These are phyloP conservation scores for Metschnikowia kunwiensis DNA, from an alignment of 805 yeast species.

Conservation along the genomic window DNA sequence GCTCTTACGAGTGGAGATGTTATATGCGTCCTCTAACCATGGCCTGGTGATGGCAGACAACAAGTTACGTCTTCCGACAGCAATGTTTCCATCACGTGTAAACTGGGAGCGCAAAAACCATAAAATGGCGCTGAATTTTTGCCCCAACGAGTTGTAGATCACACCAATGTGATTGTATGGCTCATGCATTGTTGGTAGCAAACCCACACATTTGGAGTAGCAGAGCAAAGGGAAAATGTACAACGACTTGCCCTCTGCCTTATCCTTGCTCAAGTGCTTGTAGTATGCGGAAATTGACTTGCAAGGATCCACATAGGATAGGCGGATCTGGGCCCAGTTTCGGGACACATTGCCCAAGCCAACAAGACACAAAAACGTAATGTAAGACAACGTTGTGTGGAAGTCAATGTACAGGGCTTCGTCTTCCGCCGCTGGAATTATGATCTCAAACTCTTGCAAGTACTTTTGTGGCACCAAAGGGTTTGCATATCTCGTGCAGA, in stretches of 20 bases:
- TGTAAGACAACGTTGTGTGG: conserved; percentile 14
- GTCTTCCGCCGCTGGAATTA: conserved; percentile 1
- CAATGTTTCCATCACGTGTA: conserved; percentile 47
- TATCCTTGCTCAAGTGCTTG: conserved; percentile 17
- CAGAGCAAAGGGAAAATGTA: conserved; percentile 28
- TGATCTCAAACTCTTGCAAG: conserved; percentile 27
- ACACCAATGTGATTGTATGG: conserved; percentile 60
- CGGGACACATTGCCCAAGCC: conserved; percentile 19
- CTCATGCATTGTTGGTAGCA: conserved; percentile 68
- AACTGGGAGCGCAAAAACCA: conserved; percentile 56
- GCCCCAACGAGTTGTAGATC: conserved; percentile 39
- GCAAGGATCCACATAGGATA: conserved; percentile 16
- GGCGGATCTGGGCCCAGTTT: conserved; percentile 10
- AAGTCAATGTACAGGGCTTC: conserved; percentile 8
- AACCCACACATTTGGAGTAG: conserved; percentile 51
- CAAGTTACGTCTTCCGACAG: conserved; percentile 48
- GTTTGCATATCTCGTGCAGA: conserved; percentile 36
- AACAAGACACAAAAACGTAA: conserved; percentile 17
- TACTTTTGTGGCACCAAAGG: conserved; percentile 33
- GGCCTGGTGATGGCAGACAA: conserved; percentile 35
- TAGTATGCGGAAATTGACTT: conserved; percentile 15
- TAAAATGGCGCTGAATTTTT: conserved; percentile 46
- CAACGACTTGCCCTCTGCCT: conserved; percentile 36
- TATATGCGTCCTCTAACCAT: conserved; percentile 26
- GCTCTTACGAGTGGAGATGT: conserved; percentile 12